phyloP scores from a whole-genome alignment of 306 rosid species.

The Cercis canadensis region DNA sequence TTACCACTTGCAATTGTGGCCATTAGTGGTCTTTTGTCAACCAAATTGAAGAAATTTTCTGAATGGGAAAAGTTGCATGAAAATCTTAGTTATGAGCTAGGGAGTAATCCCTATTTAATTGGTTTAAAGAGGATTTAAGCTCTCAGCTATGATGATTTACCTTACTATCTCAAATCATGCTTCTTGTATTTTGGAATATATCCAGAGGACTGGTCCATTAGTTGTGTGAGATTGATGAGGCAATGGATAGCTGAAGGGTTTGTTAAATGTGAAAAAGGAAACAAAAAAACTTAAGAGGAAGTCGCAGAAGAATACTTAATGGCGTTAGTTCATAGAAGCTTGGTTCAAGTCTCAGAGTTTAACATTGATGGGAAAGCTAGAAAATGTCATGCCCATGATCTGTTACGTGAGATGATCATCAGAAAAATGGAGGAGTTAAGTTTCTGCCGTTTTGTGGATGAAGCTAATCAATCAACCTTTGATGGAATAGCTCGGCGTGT shows the following conservation, averaged over 20 bases:
- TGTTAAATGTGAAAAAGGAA: not conserved
- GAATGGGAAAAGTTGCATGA: not conserved
- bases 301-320: not conserved
- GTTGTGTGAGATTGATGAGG: not conserved
- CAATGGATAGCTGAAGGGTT: slow-evolving; percentile 26
- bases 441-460: not conserved
- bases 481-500: not conserved
- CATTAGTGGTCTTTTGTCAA: slow-evolving; percentile 8
- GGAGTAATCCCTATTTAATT: not conserved
- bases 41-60: not conserved
- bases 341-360: slow-evolving; percentile 10
- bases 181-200: slow-evolving; percentile 38
- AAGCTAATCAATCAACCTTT: not conserved
- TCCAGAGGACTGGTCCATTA: slow-evolving; percentile 1
- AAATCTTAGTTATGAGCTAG: not conserved
- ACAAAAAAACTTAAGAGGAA: not conserved
- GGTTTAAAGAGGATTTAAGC: not conserved
- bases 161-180: slow-evolving; percentile 29
- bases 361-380: slow-evolving; percentile 15
- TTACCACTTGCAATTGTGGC: slow-evolving; percentile 22
- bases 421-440: slow-evolving; percentile 8
- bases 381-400: slow-evolving; percentile 17
- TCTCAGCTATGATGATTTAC: slow-evolving; percentile 32
- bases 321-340: slow-evolving; percentile 8
- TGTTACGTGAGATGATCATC: slow-evolving; percentile 2